phyloP scores from a whole-genome alignment of 441 rosid genomes.

The Aleurites moluccanus region DNA sequence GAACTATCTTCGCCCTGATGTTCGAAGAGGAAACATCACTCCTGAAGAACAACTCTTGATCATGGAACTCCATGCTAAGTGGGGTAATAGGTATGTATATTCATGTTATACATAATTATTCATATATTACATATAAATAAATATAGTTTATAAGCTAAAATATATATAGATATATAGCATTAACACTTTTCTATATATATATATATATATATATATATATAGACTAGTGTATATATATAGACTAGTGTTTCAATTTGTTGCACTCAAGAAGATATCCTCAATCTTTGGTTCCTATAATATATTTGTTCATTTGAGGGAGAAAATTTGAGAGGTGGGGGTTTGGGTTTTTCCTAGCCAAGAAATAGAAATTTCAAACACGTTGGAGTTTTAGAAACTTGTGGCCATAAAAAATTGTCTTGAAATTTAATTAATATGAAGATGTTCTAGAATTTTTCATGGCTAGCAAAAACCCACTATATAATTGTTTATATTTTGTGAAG shows the following conservation, averaged over 20 bases:
- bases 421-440: not conserved
- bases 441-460: slow-evolving; percentile 26
- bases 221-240: too few species aligned
- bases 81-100: slow-evolving; percentile 83
- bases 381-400: slow-evolving; percentile 30
- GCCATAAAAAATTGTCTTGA: slow-evolving; percentile 22
- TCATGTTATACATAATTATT: not conserved
- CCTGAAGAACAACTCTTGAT: slow-evolving; percentile 87
- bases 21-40: slow-evolving; percentile 91
- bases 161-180: too few species aligned
- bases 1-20: slow-evolving; percentile 94
- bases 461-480: too few species aligned
- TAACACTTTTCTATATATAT: too few species aligned
- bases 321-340: slow-evolving; percentile 17
- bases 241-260: not conserved
- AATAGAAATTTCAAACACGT: slow-evolving; percentile 35
- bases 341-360: slow-evolving; percentile 27
- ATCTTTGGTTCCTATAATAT: slow-evolving; percentile 1
- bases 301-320: not conserved
- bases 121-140: not conserved
- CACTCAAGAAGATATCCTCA: not conserved
- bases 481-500: not conserved
- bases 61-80: slow-evolving; percentile 98
- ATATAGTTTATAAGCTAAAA: not conserved
- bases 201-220: too few species aligned